Conservation (phyloP, 2,329 filamentous ascomycete genomes). For the Colletotrichum zoysiae region DNA sequence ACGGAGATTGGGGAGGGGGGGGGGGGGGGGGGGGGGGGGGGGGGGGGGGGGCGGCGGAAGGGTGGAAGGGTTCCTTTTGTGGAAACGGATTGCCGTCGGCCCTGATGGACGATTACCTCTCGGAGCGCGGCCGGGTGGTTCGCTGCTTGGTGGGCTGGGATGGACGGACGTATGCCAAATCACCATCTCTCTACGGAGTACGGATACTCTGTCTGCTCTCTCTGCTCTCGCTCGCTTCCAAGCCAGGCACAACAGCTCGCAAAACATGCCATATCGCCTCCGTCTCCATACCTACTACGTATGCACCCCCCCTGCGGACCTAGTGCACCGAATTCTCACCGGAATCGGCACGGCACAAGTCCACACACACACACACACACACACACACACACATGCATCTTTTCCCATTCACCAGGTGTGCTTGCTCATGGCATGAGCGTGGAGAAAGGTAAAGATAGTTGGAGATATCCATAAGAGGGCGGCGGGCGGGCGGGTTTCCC, state of each 20-base stretch:
- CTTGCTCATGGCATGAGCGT: conserved; percentile 3
- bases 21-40: too few relatives aligned
- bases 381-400: not conserved
- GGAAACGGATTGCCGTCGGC: conserved; percentile 2
- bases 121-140: conserved; percentile 36
- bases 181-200: too few relatives aligned
- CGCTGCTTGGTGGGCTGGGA: conserved; percentile 17
- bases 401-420: not conserved
- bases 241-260: not conserved
- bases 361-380: not conserved
- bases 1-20: conserved; percentile 22
- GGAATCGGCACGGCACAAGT: conserved; percentile 15
- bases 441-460: conserved; percentile 17
- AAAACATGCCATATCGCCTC: conserved; percentile 1
- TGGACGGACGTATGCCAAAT: not conserved
- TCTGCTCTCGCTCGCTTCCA: not conserved
- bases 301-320: not conserved
- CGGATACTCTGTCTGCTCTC: too few relatives aligned
- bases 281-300: conserved; percentile 15
- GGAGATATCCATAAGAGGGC: not conserved
- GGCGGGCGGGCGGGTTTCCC: not conserved
- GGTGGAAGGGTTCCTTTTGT: not conserved
- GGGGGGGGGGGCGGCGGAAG: not conserved
- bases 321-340: conserved; percentile 22
- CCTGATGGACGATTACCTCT: conserved; percentile 9